A percentile compares a stretch with the other conserved stretches of the same genome.
Evolutionary conservation across 192 early-diverging fungal species (phyloP).

Genomic region (Obelidium mucronatum): DNA sequence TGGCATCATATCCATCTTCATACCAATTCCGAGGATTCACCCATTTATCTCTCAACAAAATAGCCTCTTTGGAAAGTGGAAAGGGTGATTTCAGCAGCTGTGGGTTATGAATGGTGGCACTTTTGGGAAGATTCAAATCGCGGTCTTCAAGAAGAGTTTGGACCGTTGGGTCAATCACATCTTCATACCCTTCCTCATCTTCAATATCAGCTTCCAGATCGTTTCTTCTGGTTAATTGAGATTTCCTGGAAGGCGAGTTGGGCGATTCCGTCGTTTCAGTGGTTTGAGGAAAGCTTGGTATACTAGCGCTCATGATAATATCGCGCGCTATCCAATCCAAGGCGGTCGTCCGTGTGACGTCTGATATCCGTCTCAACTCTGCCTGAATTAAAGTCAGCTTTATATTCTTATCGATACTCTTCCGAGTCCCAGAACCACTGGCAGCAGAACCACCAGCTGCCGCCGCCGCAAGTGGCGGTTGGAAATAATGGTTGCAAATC

Average conservation of each 20-base stretch:
- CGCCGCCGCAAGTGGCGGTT: background rate
- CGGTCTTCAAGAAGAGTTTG: slow-evolving; percentile 15
- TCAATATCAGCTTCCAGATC: background rate
- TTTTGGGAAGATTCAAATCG: slow-evolving; percentile 8
- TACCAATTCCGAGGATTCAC: slow-evolving; percentile 22
- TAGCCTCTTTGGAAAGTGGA: slow-evolving; percentile 16
- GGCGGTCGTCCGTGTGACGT: background rate
- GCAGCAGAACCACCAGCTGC: too few species aligned
- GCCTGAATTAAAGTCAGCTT: background rate
- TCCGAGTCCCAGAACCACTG: too few species aligned
- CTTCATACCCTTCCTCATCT: background rate
- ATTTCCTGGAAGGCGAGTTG: background rate
- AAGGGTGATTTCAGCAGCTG: background rate
- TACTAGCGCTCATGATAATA: background rate
- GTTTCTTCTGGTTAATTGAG: background rate
- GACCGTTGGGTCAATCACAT: slow-evolving; percentile 1
- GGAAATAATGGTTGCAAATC: background rate
- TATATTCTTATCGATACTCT: too few species aligned
- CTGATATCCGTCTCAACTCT: background rate
- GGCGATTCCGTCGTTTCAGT: background rate
- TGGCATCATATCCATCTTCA: slow-evolving; percentile 12
- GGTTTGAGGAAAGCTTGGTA: background rate
- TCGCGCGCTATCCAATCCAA: slow-evolving; percentile 23
- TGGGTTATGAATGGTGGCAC: slow-evolving; percentile 15
- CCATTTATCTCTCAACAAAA: slow-evolving; percentile 33